phyloP scores from a whole-genome alignment of 2,329 filamentous ascomycete genomes.

The Colletotrichum orbiculare region DNA sequence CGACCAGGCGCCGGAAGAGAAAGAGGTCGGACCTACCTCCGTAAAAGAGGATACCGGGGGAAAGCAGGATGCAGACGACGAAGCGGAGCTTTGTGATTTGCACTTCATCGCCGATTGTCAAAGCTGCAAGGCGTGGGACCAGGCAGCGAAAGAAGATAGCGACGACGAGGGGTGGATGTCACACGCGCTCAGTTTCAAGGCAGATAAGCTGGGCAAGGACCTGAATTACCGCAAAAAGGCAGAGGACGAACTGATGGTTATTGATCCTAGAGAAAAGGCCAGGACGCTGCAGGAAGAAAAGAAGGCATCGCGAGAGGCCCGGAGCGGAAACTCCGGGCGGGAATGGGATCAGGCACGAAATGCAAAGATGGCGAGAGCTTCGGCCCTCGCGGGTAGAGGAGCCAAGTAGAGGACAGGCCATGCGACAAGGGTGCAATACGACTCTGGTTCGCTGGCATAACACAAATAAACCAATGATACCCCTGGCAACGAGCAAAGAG shows the following conservation, averaged over 20 bases:
- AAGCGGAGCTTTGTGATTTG: constrained; percentile 85
- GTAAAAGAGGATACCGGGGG: constrained; percentile 41
- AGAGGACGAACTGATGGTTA: constrained; percentile 90
- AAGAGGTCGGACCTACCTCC: constrained; percentile 41
- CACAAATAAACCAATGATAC: constrained; percentile 36
- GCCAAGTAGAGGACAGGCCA: constrained; percentile 54
- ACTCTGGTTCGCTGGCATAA: constrained; percentile 23
- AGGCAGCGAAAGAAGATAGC: constrained; percentile 67
- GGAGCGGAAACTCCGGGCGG: constrained; percentile 61
- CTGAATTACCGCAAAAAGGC: constrained; percentile 90
- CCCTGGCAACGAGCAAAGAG: constrained; percentile 12
- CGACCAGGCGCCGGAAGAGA: constrained; percentile 61
- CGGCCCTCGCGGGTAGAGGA: constrained; percentile 66
- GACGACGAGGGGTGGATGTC: constrained; percentile 84
- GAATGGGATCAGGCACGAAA: constrained; percentile 70
- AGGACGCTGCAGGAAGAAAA: constrained; percentile 76
- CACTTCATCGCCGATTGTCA: constrained; percentile 97
- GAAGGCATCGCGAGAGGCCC: constrained; percentile 67
- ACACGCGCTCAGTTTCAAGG: constrained; percentile 86
- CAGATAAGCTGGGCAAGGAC: constrained; percentile 92
- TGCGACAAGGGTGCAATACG: constrained; percentile 27
- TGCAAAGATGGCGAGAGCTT: constrained; percentile 64
- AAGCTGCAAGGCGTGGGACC: constrained; percentile 88
- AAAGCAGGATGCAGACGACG: constrained; percentile 65
- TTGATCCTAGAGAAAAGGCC: constrained; percentile 88